Base-by-base conservation (phyloP, 345 rosid species). In the Fremontodendron californicum region DNA sequence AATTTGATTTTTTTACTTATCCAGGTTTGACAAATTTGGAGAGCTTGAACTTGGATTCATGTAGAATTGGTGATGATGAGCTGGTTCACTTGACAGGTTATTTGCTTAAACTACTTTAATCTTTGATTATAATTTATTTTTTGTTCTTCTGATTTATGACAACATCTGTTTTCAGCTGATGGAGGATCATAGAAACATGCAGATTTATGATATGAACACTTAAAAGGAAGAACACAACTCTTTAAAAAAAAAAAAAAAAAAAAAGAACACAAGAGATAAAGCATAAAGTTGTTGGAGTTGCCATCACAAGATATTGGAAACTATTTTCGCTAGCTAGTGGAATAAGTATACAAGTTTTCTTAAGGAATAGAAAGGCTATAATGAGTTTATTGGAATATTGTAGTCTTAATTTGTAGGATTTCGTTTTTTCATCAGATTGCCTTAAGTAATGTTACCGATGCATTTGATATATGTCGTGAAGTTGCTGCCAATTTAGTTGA, bases 11-110 rank as follows among this genome's bases (percentile, higher is more conserved):
- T 78, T 46, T 75, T 84, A 57, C 33, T 57, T 57, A 60, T 60
- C 63, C 86, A 94, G 96, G 92, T 73, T 84, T 94, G 86, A 90
- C 81, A 79, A 88, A 88, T 68, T 88, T 94, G 92, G 97, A 93
- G 89, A 93, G 96, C 86, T 89, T 94, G 90, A 91, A 93, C 86
- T 87, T 94, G 86, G 99, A 94, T 85, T 90, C 98, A n/a, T 94
- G 98, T 84, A 81, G 85, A 48, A 86, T 94, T 78, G 87, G 82
- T 69, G 98, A 93, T 80, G 92, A 84, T 10, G 98, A 97, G 61
- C 81, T 94, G 75, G 87, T 82, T 63, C 88, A 88, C 79, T 86
- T 94, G 77, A 78, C 88, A 92, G 98, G 98, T 92, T 52, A 76
- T 49, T 68, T 79, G 57, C 43, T 69, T 7, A 13, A 80, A 43